Evolutionary conservation across 257 asterid species (phyloP).

Genomic region (Solanum neorickii): DNA sequence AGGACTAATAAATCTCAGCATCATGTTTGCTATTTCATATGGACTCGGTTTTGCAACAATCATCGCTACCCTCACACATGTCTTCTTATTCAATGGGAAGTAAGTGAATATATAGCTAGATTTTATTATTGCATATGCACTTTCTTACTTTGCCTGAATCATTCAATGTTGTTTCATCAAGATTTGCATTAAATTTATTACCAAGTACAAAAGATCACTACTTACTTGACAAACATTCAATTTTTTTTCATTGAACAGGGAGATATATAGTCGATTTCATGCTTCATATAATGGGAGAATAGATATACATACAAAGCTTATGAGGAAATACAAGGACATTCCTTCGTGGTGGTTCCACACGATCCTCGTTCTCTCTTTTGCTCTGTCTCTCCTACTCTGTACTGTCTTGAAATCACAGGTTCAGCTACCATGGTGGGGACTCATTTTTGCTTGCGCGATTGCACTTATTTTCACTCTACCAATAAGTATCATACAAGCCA

Average conservation of each 20-base stretch:
- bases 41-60: conserved; percentile 59
- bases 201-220: neutral
- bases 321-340: conserved; percentile 52
- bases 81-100: conserved; percentile 58
- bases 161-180: neutral
- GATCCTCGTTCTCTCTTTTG: conserved; percentile 28
- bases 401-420: conserved; percentile 44
- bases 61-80: conserved; percentile 52
- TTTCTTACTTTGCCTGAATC: neutral
- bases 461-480: conserved; percentile 66
- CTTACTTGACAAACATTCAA: neutral
- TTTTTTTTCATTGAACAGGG: conserved; percentile 14
- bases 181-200: no score
- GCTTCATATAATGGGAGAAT: conserved; percentile 27
- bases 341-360: conserved; percentile 63
- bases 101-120: conserved; percentile 12
- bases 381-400: conserved; percentile 39
- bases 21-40: conserved; percentile 43
- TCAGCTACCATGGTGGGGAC: conserved; percentile 88
- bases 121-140: neutral
- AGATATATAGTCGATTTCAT: conserved; percentile 20
- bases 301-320: conserved; percentile 62
- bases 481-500: conserved; percentile 57
- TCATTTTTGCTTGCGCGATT: conserved; percentile 26
- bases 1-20: conserved; percentile 35